Evolutionary conservation across 345 rosid species (phyloP), one percentile per base, ranked within the genome.

Genomic region (Murraya koenigii): DNA sequence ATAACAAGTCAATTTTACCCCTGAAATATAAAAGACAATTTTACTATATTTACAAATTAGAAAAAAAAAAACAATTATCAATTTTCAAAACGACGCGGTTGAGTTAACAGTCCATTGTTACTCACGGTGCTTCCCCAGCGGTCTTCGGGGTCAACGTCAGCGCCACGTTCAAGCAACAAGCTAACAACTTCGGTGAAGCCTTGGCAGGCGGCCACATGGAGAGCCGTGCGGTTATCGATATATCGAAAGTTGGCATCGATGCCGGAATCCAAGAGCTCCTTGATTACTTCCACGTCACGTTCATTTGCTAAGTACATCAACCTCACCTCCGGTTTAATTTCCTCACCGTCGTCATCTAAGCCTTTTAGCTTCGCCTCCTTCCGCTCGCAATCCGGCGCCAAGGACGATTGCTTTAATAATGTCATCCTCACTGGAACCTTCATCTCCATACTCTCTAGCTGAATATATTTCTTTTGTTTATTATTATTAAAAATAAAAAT

Each of bases 61-160:
- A 44, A 44, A 44, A 5, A 49, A 52, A 14, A 17, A 4, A 49
- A 1, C 20, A 52, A 52, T 15, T 52, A 15, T 17, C 20, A 17
- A 15, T 52, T 52, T 41, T 49, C 8, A 58, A 65, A 75, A 77
- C 28, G 35, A 32, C 75, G 78, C 33, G 11, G 14, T 23, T 49
- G n/a, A 17, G 6, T 23, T 38, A 19, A 33, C 17, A 54, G 13
- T 5, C 25, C 25, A 8, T 30, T 32, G 28, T 41, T 69, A 25
- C 91, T 89, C 87, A 95, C 98, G 65, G 98, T 93, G 90, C 98
- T 95, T 23, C 97, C 98, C 98, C 98, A 93, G 1, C 95, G 93
- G 78, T 95, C 97, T 65, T 90, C 83, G 78, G 87, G 80, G 69
- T 95, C 91, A 56, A 90, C 83, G 6, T 78, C 71, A 3, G 97